Evolutionary conservation across 2,329 filamentous ascomycete species (phyloP).

Genomic region (Colletotrichum zoysiae): DNA sequence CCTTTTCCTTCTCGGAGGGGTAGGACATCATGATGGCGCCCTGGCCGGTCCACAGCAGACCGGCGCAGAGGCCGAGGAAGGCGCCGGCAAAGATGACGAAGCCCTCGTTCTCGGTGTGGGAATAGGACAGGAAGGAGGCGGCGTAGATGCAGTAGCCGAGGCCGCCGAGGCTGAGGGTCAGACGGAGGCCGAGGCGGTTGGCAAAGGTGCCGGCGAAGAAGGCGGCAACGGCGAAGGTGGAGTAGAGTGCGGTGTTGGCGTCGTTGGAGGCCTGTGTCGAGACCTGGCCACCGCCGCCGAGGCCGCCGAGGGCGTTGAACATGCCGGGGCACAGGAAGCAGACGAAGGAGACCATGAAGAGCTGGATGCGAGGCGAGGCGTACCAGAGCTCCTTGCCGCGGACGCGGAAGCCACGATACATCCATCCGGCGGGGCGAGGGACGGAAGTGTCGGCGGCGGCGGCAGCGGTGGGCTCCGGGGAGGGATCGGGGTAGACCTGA

Average conservation of each 20-base stretch:
- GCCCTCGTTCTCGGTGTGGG: conserved; percentile 74
- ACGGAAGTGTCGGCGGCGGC: conserved; percentile 41
- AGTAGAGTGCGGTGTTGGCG: conserved; percentile 78
- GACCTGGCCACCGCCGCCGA: conserved; percentile 74
- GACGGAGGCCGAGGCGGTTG: conserved; percentile 79
- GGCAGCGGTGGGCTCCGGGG: conserved; percentile 31
- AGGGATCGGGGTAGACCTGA: conserved; percentile 6
- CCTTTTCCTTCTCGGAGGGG: conserved; percentile 83
- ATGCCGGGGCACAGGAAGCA: conserved; percentile 77
- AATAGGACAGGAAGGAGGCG: conserved; percentile 77
- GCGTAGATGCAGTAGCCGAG: conserved; percentile 83
- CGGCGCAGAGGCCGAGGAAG: conserved; percentile 82
- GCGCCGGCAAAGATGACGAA: conserved; percentile 84
- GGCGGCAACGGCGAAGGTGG: conserved; percentile 76
- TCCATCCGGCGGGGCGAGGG: conserved; percentile 69
- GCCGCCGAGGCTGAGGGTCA: conserved; percentile 78
- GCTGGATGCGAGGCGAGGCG: conserved; percentile 79
- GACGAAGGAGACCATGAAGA: conserved; percentile 72
- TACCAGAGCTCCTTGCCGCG: conserved; percentile 72
- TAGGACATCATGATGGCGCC: conserved; percentile 93
- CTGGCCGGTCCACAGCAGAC: conserved; percentile 85
- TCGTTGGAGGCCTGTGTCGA: conserved; percentile 70
- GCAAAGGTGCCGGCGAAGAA: conserved; percentile 82
- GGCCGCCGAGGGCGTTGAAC: conserved; percentile 76
- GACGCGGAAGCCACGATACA: conserved; percentile 73